Conservation (phyloP, 768 basidiomycete genomes). For the Leccinellum rugosiceps region DNA sequence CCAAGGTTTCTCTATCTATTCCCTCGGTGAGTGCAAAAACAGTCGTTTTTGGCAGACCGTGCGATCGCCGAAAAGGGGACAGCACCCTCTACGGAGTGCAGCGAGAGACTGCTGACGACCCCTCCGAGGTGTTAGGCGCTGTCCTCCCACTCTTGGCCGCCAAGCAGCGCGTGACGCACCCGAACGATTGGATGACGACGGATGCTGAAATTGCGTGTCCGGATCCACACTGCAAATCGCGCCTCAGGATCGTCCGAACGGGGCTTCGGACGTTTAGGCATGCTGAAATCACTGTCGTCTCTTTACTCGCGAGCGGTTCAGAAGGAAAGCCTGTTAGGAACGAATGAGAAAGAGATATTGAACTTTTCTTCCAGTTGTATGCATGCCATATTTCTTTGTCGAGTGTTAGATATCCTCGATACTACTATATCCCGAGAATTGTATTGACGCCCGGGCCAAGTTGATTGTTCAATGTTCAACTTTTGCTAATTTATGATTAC, state of each 20-base stretch:
- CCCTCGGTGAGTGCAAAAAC: constrained; percentile 28
- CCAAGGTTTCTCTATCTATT: constrained; percentile 70
- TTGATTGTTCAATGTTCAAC: no score
- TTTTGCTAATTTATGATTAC: no score
- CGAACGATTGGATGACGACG: constrained; percentile 58
- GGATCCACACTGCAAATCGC: constrained; percentile 47
- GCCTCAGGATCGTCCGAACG: constrained; percentile 48
- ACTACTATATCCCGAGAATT: no score
- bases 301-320: constrained; percentile 10
- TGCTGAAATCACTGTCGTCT: constrained; percentile 51
- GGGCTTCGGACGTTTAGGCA: constrained; percentile 53
- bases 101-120: background rate
- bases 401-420: no score
- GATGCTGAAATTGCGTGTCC: constrained; percentile 43
- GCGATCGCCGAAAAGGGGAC: background rate
- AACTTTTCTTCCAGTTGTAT: background rate
- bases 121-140: constrained; percentile 38
- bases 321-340: background rate
- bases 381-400: background rate
- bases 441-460: no score
- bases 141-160: constrained; percentile 66
- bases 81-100: background rate
- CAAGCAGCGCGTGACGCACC: constrained; percentile 54
- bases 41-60: no score
- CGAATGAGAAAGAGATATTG: background rate